Percentiles rank a stretch among this genome's conserved stretches.
Conservation (phyloP, 208 protist genomes). For the Acanthamoeba sp. region DNA sequence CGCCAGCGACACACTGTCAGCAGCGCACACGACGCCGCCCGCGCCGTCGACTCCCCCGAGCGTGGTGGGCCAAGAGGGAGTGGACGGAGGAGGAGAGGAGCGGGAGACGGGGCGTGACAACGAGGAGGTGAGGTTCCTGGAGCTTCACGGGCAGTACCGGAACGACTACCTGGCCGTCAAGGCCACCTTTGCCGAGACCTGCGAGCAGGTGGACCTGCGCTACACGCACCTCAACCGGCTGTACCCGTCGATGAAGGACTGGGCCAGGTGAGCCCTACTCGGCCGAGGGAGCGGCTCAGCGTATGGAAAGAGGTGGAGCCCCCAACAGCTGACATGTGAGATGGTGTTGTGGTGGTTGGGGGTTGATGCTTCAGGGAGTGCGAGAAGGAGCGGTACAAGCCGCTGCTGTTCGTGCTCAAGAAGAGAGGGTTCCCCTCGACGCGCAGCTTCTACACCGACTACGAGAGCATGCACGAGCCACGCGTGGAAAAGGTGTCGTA, state of each 20-base stretch:
- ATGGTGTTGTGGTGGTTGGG: not conserved
- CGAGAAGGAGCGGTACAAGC: constrained; percentile 59
- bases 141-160: not conserved
- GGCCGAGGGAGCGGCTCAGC: no score
- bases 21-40: not conserved
- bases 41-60: no score
- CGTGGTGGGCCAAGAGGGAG: no score
- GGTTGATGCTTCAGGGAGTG: constrained; percentile 25
- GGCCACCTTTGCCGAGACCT: not conserved
- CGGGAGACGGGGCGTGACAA: not conserved
- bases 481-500: constrained; percentile 70
- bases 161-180: constrained; percentile 14
- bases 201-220: not conserved
- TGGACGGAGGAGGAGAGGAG: not conserved
- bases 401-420: constrained; percentile 69
- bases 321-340: no score
- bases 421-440: constrained; percentile 1
- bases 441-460: constrained; percentile 50
- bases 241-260: constrained; percentile 49
- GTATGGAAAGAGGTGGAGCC: no score
- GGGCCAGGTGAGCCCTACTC: constrained; percentile 43
- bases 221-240: constrained; percentile 18
- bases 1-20: not conserved
- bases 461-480: constrained; percentile 65
- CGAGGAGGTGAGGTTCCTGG: constrained; percentile 34